Base-by-base conservation (phyloP, 2,329 filamentous ascomycete species). In the Cylindrodendrum hubeiense region DNA sequence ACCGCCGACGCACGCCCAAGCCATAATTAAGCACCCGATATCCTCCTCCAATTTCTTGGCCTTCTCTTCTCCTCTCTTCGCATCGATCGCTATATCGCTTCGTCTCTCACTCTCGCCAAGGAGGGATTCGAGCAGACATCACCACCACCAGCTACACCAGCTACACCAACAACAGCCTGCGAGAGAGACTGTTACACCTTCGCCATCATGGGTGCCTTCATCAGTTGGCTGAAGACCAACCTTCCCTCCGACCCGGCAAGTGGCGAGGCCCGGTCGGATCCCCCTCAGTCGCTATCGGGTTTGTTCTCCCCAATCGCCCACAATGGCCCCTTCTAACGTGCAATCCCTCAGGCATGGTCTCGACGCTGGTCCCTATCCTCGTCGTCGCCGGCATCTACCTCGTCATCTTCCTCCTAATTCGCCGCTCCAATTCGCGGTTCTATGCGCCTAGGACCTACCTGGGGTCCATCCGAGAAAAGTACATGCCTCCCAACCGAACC, bases 381-480 rank as follows among this genome's bases (percentile, higher is more conserved):
- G 66, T 85, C 46, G 82, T 85, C 63, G 81, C 86, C 5, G 77
- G 68, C 26, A 70, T 86, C 34, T 88, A 86, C 69, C 60, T 89
- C n/a, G 28, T 78, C 66, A 77, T 87, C 60, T 90, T 89, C 74
- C 70, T 88, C 54, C 50, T 83, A 17, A 72, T 86, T 41, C 80
- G 88, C 44, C 80, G 80, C 52, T 84, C 80, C 28, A 81, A 83
- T 43, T 77, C 80, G 22, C 82, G 87, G 26, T 87, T 88, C 55
- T 90, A 90, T 74, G 81, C 86, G 7, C 87, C 88, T 5, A 81
- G 88, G 67, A 82, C 84, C 2, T 82, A 88, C 28, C 71, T 87
- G 26, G 80, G 79, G 19, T 86, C 85, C 46, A 75, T 87, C 12
- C 78, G 82, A 10, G 81, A 84, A 47, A 79, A 84, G 86, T 88